Evolutionary conservation across 495 filamentous ascomycete genomes (phyloP).

Genomic region (Opeltia flavorubescens): DNA sequence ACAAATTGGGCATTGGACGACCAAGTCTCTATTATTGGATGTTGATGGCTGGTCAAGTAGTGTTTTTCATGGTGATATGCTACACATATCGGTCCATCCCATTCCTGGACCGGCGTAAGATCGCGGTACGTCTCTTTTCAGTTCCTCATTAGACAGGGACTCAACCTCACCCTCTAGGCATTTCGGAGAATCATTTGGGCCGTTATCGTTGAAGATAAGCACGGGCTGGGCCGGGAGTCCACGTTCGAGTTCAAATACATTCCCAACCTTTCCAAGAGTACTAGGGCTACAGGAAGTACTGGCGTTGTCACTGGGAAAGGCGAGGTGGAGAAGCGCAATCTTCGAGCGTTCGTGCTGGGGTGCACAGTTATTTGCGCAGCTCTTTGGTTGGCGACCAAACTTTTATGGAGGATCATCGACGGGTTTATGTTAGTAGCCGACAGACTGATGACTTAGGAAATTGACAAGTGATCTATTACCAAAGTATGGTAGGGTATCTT

Average conservation of each 20-base stretch:
- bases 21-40: conserved; percentile 30
- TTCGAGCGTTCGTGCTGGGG: conserved; percentile 5
- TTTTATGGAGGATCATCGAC: background rate
- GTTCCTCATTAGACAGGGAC: background rate
- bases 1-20: conserved; percentile 43
- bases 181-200: conserved; percentile 39
- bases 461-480: too few relatives aligned
- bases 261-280: conserved; percentile 27
- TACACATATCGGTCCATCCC: conserved; percentile 29
- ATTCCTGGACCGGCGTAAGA: conserved; percentile 43
- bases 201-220: conserved; percentile 40
- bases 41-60: conserved; percentile 30
- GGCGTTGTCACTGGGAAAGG: background rate
- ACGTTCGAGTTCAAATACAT: conserved; percentile 53
- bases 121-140: conserved; percentile 22
- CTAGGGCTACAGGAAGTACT: conserved; percentile 2
- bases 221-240: conserved; percentile 41
- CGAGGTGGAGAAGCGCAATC: conserved; percentile 7
- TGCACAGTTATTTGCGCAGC: background rate
- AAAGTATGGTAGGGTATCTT: too few relatives aligned
- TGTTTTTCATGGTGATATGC: conserved; percentile 28
- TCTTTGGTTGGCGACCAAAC: background rate
- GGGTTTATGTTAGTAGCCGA: too few relatives aligned
- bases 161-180: conserved; percentile 11
- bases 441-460: too few relatives aligned